These are phyloP conservation scores for Globisporangium cystogenes DNA, from an alignment of 352 stramenopile genomes.

Conservation along the genomic window DNA sequence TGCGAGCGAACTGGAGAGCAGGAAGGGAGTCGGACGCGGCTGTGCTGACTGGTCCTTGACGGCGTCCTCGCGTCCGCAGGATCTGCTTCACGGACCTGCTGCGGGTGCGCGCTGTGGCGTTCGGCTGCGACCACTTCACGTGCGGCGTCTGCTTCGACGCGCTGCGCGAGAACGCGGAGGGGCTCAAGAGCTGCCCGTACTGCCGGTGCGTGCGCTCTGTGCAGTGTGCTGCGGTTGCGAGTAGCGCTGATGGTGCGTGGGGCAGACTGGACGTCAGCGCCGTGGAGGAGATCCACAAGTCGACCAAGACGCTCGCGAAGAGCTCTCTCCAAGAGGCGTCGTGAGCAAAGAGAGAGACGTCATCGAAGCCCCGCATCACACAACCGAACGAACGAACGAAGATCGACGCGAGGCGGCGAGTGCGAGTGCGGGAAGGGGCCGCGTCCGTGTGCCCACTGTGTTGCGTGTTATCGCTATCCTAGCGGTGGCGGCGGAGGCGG, in stretches of 20 bases:
- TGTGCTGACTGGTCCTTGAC: not conserved
- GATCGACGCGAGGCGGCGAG: not conserved
- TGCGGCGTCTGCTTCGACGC: conserved; percentile 53
- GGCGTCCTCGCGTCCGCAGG: conserved; percentile 10
- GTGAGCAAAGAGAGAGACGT: not conserved
- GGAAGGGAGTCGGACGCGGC: no score
- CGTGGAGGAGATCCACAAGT: conserved; percentile 41
- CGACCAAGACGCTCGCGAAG: conserved; percentile 38
- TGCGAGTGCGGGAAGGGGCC: not conserved
- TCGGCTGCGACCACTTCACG: conserved; percentile 62
- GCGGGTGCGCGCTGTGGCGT: conserved; percentile 45
- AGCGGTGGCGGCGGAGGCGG: not conserved
- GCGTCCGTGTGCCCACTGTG: not conserved
- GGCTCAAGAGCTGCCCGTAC: conserved; percentile 62
- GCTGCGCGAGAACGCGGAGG: conserved; percentile 36
- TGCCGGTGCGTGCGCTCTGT: conserved; percentile 26
- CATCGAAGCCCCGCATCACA: not conserved
- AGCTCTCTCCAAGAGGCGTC: conserved; percentile 17
- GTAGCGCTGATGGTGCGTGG: not conserved
- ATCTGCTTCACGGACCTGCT: conserved; percentile 68
- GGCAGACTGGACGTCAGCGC: conserved; percentile 21
- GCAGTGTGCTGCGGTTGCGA: not conserved
- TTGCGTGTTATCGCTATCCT: not conserved
- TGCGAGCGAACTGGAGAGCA: no score
- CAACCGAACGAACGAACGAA: not conserved